These are phyloP conservation scores for Fraxinus anomala DNA, from an alignment of 257 asterid species.

Conservation along the genomic window DNA sequence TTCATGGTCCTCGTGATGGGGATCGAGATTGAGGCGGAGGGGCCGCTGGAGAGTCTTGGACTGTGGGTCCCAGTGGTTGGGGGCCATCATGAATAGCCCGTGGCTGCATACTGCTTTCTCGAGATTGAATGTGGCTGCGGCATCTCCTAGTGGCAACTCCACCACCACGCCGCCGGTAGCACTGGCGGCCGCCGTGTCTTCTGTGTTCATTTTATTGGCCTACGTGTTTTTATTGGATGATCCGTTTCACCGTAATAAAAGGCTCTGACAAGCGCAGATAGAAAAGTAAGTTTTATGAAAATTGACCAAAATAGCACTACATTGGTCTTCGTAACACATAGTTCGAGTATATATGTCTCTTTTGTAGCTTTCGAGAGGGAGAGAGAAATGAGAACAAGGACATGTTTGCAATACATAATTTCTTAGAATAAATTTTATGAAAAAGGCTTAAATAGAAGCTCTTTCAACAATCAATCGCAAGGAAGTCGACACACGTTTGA, in stretches of 20 bases:
- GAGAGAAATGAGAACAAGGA: too few species aligned
- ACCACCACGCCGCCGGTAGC: slow-evolving; percentile 42
- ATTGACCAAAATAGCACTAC: background rate
- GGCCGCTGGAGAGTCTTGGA: slow-evolving; percentile 77
- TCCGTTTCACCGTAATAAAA: background rate
- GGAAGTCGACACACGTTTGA: too few species aligned
- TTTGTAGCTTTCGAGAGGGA: too few species aligned
- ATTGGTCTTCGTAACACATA: too few species aligned
- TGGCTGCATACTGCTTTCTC: slow-evolving; percentile 84
- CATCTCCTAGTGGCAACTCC: slow-evolving; percentile 59
- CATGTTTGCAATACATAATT: too few species aligned
- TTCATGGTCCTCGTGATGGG: slow-evolving; percentile 33
- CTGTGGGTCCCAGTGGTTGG: slow-evolving; percentile 75
- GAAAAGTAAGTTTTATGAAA: background rate
- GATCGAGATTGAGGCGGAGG: slow-evolving; percentile 56
- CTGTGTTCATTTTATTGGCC: slow-evolving; percentile 33
- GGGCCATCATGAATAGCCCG: slow-evolving; percentile 94
- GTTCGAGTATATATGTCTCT: too few species aligned
- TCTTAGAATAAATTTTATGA: too few species aligned
- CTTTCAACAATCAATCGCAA: too few species aligned
- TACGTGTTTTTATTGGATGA: too few species aligned
- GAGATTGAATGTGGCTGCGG: slow-evolving; percentile 44
- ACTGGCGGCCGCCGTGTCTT: slow-evolving; percentile 28
- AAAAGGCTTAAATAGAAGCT: too few species aligned
- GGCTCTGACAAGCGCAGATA: background rate